Base-by-base conservation (phyloP, 2,329 filamentous ascomycete genomes). In the Colletotrichum higginsianum region DNA sequence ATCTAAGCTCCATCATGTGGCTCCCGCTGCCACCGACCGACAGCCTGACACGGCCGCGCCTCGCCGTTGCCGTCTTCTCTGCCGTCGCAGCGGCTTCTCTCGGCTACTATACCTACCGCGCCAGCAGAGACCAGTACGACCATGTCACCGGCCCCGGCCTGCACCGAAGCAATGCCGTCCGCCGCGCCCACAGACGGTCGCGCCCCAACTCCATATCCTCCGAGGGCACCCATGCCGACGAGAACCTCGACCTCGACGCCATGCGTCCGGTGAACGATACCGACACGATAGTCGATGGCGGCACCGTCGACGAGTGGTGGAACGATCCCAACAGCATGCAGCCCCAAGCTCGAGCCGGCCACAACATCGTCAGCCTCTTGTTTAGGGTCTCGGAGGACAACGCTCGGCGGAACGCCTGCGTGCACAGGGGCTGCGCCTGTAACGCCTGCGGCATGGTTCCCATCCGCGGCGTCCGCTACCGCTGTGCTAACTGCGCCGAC, bases 301-400 rank as follows among this genome's bases (percentile, higher is more conserved):
- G 79, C 80, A 57, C 77, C 73, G 80, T 82, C 4, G 85, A 87
- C 61, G 86, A 87, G 69, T 89, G 87, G 87, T 88, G 84, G 80
- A 86, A 87, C 71, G 86, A 88, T 26, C 77, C 80, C 47, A 73
- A 76, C 66, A 79, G 79, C 18, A 79, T 80, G 67, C 80, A 84
- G 66, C 79, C 83, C 40, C 79, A 84, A 42, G 85, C 86, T 72
- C 85, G 86, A 68, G 88, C 84, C 44, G 94, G 93, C 8, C 93
- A 96, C 77, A 95, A 95, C 72, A 91, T 97, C 60, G 92, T 97
- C 56, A 94, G 91, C 73, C 86, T 98, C 2, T 86, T 98, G 1
- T 98, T 98, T 79, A 90, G 95, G 70, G 97, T 98, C 57, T 97
- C 95, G 0, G 95, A 98, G 81, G 95, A 98, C 75, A 95, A 98